These are phyloP conservation scores for Saccharomyces hybrid DNA, from an alignment of 1,139 yeast genomes.

Conservation along the genomic window DNA sequence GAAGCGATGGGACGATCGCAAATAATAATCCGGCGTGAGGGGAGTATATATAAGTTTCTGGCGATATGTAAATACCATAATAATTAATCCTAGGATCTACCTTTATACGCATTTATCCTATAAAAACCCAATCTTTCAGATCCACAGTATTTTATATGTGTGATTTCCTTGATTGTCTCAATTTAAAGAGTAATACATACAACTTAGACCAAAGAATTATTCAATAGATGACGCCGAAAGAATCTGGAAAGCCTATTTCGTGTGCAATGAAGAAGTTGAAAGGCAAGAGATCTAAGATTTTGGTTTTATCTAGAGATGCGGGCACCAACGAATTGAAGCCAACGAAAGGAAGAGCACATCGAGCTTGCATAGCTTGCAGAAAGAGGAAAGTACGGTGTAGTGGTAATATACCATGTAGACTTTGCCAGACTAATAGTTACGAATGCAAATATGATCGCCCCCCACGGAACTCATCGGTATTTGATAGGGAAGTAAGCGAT, in stretches of 20 bases:
- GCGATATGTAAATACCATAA: not conserved
- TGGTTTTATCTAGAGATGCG: conserved; percentile 22
- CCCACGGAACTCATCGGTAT: not conserved
- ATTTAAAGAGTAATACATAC: not conserved
- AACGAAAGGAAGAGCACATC: conserved; percentile 64
- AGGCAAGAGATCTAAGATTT: conserved; percentile 14
- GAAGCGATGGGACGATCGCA: conserved; percentile 24
- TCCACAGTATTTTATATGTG: not conserved
- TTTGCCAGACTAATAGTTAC: conserved; percentile 72
- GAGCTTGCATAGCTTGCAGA: conserved; percentile 79
- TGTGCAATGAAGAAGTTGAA: conserved; percentile 2
- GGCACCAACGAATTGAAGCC: conserved; percentile 19
- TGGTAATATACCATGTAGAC: conserved; percentile 80
- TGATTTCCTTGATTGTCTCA: not conserved
- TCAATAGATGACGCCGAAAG: not conserved
- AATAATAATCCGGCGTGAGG: not conserved
- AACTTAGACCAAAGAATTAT: not conserved
- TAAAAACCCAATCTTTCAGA: not conserved
- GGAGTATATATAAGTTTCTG: not conserved
- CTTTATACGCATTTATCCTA: not conserved
- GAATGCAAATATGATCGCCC: conserved; percentile 43
- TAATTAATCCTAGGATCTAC: not conserved
- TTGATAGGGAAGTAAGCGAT: not conserved
- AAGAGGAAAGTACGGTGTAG: conserved; percentile 81
- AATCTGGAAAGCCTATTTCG: not conserved